Conservation (phyloP, 2,329 filamentous ascomycete genomes). For the Xylariaceae sp. region DNA sequence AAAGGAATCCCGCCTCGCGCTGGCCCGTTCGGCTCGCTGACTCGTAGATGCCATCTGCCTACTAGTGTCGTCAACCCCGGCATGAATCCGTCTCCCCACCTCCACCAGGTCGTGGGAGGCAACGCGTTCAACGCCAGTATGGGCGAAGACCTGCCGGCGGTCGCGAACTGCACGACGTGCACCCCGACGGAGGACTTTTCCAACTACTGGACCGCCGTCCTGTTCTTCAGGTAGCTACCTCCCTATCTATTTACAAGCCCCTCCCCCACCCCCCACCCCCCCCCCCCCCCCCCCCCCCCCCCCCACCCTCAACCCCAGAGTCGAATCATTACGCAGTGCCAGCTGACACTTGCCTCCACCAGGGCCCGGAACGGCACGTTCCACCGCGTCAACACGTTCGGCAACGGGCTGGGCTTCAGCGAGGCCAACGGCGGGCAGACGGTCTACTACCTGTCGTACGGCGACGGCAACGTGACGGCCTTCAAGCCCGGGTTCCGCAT, state of each 20-base stretch:
- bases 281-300: not conserved
- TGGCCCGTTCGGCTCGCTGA: not conserved
- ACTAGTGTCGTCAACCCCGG: conserved; percentile 22
- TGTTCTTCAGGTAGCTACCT: conserved; percentile 13
- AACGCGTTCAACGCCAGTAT: conserved; percentile 22
- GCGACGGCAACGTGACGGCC: conserved; percentile 25
- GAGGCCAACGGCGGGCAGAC: conserved; percentile 27
- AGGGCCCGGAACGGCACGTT: conserved; percentile 22
- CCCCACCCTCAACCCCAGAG: not conserved
- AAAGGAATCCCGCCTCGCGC: too few species aligned
- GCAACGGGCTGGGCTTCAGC: conserved; percentile 22
- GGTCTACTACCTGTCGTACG: conserved; percentile 33
- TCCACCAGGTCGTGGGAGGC: conserved; percentile 23
- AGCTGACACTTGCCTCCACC: conserved; percentile 5
- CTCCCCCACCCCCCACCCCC: too few species aligned
- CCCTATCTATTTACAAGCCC: too few species aligned
- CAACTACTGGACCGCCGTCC: conserved; percentile 23
- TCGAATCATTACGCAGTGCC: too few species aligned
- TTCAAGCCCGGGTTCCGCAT: conserved; percentile 34
- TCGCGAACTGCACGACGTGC: conserved; percentile 21
- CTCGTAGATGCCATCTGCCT: not conserved
- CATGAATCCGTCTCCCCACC: conserved; percentile 19
- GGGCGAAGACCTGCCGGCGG: conserved; percentile 20
- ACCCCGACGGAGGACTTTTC: conserved; percentile 21
- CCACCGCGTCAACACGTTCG: conserved; percentile 23